Evolutionary conservation across 2,329 filamentous ascomycete species (phyloP), one percentile per base, ranked within the genome.

Genomic region (Colletotrichum sublineola): DNA sequence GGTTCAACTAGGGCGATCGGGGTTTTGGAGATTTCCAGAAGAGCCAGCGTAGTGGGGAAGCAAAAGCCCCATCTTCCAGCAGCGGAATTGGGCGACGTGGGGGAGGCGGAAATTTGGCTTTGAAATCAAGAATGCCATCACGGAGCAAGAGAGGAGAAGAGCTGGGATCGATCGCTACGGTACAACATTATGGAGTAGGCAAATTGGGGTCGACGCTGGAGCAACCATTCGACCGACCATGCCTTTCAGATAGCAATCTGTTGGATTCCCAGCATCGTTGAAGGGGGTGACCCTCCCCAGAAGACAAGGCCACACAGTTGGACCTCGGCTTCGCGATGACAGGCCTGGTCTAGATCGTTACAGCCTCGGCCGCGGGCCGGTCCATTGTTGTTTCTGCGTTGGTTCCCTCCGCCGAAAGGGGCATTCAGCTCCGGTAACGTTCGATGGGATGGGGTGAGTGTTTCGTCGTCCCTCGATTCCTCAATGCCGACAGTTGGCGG

Each of bases 91-190:
- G 24, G 58, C 55, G 24, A 48, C 42, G 63, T 44, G 44, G 44
- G 57, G 67, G 46, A 20, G 29, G 11, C 24, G 62, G 50, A 64
- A 56, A 64, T 72, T 69, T 64, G 66, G 69, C 70, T 72, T 72
- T 69, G 70, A 72, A 69, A 72, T 72, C 66, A 72, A 64, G 38
- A 72, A 69, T 44, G 20, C 70, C 38, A 64, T 61, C 33, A 40
- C 9, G 18, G 18, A 29, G n/a, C 5, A 18, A 24, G 48, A 9
- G 24, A 18, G 40, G 40, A 2, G 18, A 2, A 63, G 5, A 31
- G n/a, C 36, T 42, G 61, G 48, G 61, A 20, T 57, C n/a, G 36
- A 15, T 29, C 12, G 38, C 38, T 40, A 40, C 15, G 44, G 44
- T 7, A 46, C 9, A 46, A n/a, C 18, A 8, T 18, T 42, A 42